Percentiles rank a stretch among this genome's conserved stretches.
Conservation (phyloP, 768 basidiomycete species). For the Amanita pallidorosea region DNA sequence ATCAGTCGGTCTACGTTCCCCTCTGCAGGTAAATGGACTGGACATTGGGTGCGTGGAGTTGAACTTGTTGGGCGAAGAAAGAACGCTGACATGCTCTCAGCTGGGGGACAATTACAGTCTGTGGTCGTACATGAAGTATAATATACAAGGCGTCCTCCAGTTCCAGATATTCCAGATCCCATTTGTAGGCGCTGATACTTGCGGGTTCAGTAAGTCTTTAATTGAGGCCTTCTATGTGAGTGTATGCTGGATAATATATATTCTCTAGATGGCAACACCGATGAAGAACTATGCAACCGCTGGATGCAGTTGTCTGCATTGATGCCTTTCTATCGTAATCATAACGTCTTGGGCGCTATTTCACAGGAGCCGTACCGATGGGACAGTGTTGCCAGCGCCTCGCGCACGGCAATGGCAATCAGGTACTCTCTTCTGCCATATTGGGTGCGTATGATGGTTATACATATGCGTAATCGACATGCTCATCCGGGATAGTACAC, state of each 20-base stretch:
- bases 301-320: constrained; percentile 88
- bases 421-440: constrained; percentile 69
- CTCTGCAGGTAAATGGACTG: constrained; percentile 58
- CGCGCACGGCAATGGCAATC: constrained; percentile 57
- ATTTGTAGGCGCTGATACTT: constrained; percentile 75
- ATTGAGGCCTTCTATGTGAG: neutral
- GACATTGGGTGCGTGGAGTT: constrained; percentile 47
- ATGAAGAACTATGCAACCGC: constrained; percentile 73
- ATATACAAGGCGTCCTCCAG: constrained; percentile 67
- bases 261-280: constrained; percentile 42
- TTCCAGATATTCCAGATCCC: constrained; percentile 82
- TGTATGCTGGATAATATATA: neutral
- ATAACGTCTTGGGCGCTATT: constrained; percentile 54
- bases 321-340: constrained; percentile 75
- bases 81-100: constrained; percentile 17
- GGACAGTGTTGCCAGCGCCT: constrained; percentile 70
- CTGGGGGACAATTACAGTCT: constrained; percentile 71
- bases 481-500: constrained; percentile 40
- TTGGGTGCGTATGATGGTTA: constrained; percentile 43
- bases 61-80: neutral
- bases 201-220: constrained; percentile 43
- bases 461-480: neutral
- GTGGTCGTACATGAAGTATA: constrained; percentile 64
- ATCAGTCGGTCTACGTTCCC: constrained; percentile 64
- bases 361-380: constrained; percentile 77